A percentile compares a stretch with the other conserved stretches of the same genome.
These are phyloP conservation scores for Colletotrichum viniferum DNA, from an alignment of 2,329 filamentous ascomycete species.

Conservation along the genomic window DNA sequence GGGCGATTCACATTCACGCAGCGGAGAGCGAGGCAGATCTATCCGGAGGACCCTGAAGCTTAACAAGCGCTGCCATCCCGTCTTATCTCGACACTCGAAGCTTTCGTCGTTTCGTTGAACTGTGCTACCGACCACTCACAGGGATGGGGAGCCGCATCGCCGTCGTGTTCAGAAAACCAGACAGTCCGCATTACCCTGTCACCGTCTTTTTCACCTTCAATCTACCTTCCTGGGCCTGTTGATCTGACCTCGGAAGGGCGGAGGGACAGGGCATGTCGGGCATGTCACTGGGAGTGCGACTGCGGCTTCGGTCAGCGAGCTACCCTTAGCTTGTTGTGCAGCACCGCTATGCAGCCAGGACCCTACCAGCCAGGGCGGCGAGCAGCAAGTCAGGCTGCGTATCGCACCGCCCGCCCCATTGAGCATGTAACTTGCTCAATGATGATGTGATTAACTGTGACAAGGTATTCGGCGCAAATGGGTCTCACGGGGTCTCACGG, in stretches of 20 bases:
- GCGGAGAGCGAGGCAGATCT: slow-evolving; percentile 16
- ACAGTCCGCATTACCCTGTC: not conserved
- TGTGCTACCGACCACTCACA: not conserved
- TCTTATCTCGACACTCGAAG: slow-evolving; percentile 20
- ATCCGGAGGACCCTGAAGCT: slow-evolving; percentile 21
- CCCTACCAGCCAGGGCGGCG: not conserved
- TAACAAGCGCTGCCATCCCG: slow-evolving; percentile 20
- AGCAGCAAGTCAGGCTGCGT: not conserved
- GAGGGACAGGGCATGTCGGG: not conserved
- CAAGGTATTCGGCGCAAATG: not conserved
- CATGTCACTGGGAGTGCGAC: not conserved
- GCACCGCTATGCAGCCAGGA: not conserved
- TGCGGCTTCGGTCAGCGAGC: not conserved
- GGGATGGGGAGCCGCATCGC: not conserved
- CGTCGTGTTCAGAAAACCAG: not conserved
- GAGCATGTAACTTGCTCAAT: slow-evolving; percentile 2
- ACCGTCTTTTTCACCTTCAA: not conserved
- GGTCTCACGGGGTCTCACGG: not conserved
- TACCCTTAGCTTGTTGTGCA: not conserved
- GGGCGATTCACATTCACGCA: slow-evolving; percentile 12
- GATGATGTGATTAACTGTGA: slow-evolving; percentile 12
- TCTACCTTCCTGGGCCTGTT: not conserved
- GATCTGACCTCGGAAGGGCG: not conserved
- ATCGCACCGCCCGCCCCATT: not conserved
- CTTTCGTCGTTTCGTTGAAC: slow-evolving; percentile 5